Evolutionary conservation across 768 basidiomycete genomes (phyloP).

Genomic region (Suillus paluster): DNA sequence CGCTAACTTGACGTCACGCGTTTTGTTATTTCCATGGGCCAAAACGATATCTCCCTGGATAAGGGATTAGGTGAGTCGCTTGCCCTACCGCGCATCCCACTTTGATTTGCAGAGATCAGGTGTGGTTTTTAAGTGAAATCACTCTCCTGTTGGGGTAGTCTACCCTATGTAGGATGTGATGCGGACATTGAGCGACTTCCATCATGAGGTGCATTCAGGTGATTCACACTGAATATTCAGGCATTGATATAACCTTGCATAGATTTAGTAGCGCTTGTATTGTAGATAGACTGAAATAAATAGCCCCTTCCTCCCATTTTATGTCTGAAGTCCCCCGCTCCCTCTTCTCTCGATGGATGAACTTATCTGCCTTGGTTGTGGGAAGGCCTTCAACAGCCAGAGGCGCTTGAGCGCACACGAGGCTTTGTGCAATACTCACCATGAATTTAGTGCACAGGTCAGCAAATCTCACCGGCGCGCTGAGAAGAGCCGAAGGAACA

Average conservation of each 20-base stretch:
- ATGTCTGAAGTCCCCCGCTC: neutral
- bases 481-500: neutral
- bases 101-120: too few species aligned
- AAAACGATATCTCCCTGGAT: too few species aligned
- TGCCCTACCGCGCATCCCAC: too few species aligned
- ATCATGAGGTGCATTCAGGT: neutral
- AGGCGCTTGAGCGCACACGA: conserved; percentile 4
- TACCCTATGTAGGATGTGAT: neutral
- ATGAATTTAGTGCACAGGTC: neutral
- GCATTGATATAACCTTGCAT: too few species aligned
- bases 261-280: too few species aligned
- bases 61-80: too few species aligned
- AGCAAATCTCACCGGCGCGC: neutral
- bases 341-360: neutral
- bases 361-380: conserved; percentile 7
- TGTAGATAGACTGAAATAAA: too few species aligned
- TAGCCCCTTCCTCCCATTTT: neutral
- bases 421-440: neutral
- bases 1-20: too few species aligned
- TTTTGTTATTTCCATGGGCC: too few species aligned
- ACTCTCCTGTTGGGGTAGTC: too few species aligned
- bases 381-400: conserved; percentile 5
- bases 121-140: too few species aligned
- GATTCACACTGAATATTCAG: neutral
- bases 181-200: too few species aligned